Evolutionary conservation across 116 monocot species (phyloP).

Genomic region (Papilionanthe hybrid): DNA sequence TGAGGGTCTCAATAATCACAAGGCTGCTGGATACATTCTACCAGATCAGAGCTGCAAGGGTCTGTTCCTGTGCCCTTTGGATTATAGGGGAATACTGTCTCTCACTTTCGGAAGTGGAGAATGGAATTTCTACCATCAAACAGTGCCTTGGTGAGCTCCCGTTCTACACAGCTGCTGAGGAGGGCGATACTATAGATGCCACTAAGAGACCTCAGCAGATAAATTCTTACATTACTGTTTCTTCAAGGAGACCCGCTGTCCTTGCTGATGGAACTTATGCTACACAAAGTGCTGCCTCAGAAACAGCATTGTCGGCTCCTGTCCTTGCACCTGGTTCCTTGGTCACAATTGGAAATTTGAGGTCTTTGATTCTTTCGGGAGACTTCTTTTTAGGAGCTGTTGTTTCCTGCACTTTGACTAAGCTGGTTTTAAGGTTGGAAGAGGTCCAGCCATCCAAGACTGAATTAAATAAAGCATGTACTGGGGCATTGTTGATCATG

Average conservation of each 20-base stretch:
- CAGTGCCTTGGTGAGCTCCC: constrained; percentile 93
- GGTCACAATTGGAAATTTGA: constrained; percentile 45
- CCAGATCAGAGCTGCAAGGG: constrained; percentile 77
- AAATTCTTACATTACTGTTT: constrained; percentile 47
- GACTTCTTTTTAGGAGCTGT: constrained; percentile 81
- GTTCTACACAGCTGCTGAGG: constrained; percentile 59
- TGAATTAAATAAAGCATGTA: constrained; percentile 44
- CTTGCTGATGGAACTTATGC: constrained; percentile 87
- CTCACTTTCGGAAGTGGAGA: constrained; percentile 80
- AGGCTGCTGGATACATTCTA: constrained; percentile 82
- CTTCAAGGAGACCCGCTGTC: constrained; percentile 69
- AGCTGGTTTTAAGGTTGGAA: constrained; percentile 63
- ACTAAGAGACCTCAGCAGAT: constrained; percentile 34
- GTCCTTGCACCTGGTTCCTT: constrained; percentile 42
- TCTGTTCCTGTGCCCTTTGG: constrained; percentile 87
- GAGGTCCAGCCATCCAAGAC: constrained; percentile 64
- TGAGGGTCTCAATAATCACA: constrained; percentile 83
- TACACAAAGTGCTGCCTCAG: constrained; percentile 80
- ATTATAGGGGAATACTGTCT: constrained; percentile 91
- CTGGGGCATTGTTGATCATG: constrained; percentile 52
- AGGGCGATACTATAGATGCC: constrained; percentile 33
- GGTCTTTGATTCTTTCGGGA: constrained; percentile 70
- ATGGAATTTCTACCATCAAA: constrained; percentile 73
- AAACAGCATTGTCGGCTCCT: constrained; percentile 49
- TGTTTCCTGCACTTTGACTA: constrained; percentile 60